Percentiles rank a stretch among this genome's conserved stretches.
These are phyloP conservation scores for Phycomyces blakesleeanus DNA, from an alignment of 192 early-diverging fungal species.

Conservation along the genomic window DNA sequence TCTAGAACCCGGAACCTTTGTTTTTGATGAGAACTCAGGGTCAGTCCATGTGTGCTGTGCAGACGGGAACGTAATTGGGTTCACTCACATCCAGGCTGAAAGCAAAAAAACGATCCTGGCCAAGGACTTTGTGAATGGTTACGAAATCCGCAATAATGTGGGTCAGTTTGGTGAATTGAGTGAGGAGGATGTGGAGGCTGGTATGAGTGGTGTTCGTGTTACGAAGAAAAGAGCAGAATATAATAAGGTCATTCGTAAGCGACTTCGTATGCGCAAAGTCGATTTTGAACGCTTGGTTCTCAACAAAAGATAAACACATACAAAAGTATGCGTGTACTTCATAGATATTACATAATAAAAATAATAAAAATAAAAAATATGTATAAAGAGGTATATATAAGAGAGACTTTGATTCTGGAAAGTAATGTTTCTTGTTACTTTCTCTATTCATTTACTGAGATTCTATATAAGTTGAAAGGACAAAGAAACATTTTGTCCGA, in stretches of 20 bases:
- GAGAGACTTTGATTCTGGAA: too few relatives aligned
- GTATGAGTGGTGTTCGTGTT: not conserved
- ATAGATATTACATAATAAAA: not conserved
- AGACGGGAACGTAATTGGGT: constrained; percentile 49
- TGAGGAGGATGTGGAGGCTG: not conserved
- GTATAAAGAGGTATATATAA: not conserved
- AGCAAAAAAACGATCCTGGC: constrained; percentile 51
- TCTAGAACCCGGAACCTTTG: constrained; percentile 38
- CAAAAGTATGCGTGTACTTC: not conserved
- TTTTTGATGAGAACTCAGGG: constrained; percentile 22
- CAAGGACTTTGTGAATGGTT: constrained; percentile 73
- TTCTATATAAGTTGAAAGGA: too few relatives aligned
- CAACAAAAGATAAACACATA: not conserved
- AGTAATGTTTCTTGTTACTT: too few relatives aligned
- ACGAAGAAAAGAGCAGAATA: not conserved
- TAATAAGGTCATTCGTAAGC: not conserved
- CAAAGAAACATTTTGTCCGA: too few relatives aligned
- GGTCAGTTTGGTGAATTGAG: not conserved
- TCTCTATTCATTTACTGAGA: too few relatives aligned
- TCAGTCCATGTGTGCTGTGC: constrained; percentile 49
- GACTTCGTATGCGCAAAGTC: not conserved
- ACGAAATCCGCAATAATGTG: constrained; percentile 19
- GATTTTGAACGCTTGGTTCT: not conserved
- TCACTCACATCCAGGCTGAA: constrained; percentile 53
- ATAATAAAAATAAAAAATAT: not conserved